Evolutionary conservation across 140 eudicot species (phyloP).

Genomic region (Bidens hawaiensis): DNA sequence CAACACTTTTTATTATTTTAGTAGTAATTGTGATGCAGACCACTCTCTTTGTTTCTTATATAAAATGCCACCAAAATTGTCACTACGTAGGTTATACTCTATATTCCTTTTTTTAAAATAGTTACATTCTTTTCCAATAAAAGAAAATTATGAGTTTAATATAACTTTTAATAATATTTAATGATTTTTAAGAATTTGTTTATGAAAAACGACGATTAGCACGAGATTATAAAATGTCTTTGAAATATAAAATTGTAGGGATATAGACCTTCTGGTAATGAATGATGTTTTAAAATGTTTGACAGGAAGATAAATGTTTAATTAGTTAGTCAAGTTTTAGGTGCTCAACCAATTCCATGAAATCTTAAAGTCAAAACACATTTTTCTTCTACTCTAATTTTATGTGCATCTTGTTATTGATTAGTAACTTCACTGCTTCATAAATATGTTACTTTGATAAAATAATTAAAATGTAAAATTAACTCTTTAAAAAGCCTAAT

Average conservation of each 20-base stretch:
- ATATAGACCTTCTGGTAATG: background rate
- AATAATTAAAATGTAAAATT: background rate
- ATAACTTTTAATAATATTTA: background rate
- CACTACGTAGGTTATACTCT: background rate
- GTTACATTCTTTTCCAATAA: background rate
- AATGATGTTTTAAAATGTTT: background rate
- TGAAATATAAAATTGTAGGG: background rate
- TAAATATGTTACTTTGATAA: background rate
- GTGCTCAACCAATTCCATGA: constrained; percentile 1
- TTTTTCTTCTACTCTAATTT: background rate
- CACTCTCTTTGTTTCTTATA: constrained; percentile 3
- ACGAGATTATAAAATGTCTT: background rate
- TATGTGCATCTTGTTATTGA: background rate
- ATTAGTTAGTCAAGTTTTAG: constrained; percentile 9
- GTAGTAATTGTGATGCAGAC: constrained; percentile 23
- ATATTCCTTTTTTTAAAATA: background rate
- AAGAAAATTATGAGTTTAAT: background rate
- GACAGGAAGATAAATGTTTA: background rate
- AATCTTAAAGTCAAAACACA: background rate
- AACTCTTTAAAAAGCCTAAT: too few relatives aligned
- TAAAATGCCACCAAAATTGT: constrained; percentile 10
- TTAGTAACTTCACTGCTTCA: background rate
- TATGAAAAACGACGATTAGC: background rate
- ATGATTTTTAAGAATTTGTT: background rate
- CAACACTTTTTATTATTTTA: constrained; percentile 21